Conservation (phyloP, 345 rosid species). For the Zanthoxylum bungeanum region DNA sequence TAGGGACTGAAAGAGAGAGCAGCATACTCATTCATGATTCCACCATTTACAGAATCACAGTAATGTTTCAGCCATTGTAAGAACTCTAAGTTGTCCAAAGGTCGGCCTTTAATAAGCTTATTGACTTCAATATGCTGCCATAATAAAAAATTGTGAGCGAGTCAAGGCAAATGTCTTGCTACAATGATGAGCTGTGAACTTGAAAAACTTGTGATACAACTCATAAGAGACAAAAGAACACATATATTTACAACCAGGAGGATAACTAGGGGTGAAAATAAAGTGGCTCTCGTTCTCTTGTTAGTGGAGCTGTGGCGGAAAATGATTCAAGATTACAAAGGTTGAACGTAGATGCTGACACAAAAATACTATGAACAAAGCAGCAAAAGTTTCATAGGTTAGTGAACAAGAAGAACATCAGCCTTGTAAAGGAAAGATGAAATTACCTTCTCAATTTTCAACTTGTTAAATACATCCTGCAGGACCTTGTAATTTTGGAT, state of each 20-base stretch:
- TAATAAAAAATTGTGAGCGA: neutral
- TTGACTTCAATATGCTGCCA: slow-evolving; percentile 90
- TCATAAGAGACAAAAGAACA: neutral
- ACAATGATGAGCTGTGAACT: too few species aligned
- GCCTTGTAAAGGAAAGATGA: neutral
- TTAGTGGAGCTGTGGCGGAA: neutral
- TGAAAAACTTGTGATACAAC: neutral
- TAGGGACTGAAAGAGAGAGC: neutral
- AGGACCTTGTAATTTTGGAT: slow-evolving; percentile 97
- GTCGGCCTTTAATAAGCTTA: slow-evolving; percentile 85
- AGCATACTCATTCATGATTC: slow-evolving; percentile 88
- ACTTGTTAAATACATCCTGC: slow-evolving; percentile 90
- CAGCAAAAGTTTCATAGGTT: neutral
- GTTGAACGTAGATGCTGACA: neutral
- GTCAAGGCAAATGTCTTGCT: neutral
- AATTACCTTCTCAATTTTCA: slow-evolving; percentile 85
- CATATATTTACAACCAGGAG: neutral
- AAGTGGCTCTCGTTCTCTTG: neutral
- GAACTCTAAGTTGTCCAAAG: slow-evolving; percentile 97
- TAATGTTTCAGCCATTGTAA: slow-evolving; percentile 94
- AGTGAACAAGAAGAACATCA: too few species aligned
- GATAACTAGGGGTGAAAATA: neutral
- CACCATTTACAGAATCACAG: slow-evolving; percentile 95
- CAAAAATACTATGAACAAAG: neutral
- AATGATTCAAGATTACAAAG: neutral